These are phyloP conservation scores for Malus asiatica DNA, from an alignment of 306 rosid genomes.

Conservation along the genomic window DNA sequence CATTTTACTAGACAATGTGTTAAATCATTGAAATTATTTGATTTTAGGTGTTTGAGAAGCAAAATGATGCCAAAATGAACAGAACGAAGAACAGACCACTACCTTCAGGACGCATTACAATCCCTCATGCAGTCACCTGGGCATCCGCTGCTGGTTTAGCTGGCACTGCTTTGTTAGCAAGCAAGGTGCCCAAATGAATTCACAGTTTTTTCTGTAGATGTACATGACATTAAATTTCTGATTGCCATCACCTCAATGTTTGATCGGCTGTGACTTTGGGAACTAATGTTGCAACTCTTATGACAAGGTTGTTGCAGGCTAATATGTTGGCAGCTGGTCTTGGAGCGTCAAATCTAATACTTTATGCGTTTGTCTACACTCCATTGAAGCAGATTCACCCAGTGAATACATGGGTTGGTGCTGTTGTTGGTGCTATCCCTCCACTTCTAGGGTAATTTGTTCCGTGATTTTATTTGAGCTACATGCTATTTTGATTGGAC, in stretches of 20 bases:
- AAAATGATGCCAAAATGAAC: conserved; percentile 88
- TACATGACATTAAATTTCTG: neutral
- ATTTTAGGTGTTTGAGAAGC: conserved; percentile 64
- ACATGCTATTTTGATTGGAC: neutral
- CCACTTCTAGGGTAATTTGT: conserved; percentile 86
- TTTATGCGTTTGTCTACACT: conserved; percentile 78
- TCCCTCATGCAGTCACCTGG: conserved; percentile 68
- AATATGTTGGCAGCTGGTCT: conserved; percentile 96
- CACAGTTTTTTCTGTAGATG: conserved; percentile 7
- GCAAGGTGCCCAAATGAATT: conserved; percentile 50
- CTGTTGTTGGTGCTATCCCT: conserved; percentile 93
- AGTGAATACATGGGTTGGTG: conserved; percentile 96
- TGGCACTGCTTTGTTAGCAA: conserved; percentile 72
- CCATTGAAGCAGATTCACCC: conserved; percentile 97
- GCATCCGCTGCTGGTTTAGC: conserved; percentile 67
- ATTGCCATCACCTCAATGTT: neutral
- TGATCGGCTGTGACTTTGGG: conserved; percentile 1
- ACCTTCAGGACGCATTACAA: conserved; percentile 82
- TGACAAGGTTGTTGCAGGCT: conserved; percentile 93
- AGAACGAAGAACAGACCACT: conserved; percentile 78
- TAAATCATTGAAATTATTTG: neutral
- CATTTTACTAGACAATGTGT: too few relatives aligned
- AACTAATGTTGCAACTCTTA: conserved; percentile 44
- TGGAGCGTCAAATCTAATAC: conserved; percentile 74
- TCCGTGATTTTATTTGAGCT: neutral